These are phyloP conservation scores for Suillus luteus DNA, from an alignment of 768 basidiomycete species.

Conservation along the genomic window DNA sequence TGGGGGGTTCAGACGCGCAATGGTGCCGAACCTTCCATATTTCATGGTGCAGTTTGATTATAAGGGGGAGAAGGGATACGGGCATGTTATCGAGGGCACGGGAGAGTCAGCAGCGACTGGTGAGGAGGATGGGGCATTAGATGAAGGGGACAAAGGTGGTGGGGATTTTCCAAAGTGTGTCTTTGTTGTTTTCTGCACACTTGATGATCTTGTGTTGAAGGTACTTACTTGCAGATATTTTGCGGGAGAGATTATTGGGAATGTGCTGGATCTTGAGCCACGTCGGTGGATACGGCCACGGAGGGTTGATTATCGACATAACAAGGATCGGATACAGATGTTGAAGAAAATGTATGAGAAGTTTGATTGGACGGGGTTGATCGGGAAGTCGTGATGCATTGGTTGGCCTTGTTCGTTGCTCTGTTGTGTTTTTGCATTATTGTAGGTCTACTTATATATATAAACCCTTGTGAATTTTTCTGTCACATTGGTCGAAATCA, in stretches of 20 bases:
- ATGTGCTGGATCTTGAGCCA: conserved; percentile 84
- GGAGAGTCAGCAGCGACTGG: conserved; percentile 62
- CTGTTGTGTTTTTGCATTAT: not conserved
- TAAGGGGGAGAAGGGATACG: conserved; percentile 97
- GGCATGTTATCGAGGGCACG: conserved; percentile 95
- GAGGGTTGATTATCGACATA: conserved; percentile 66
- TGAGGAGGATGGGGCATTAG: conserved; percentile 63
- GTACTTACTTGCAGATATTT: conserved; percentile 69
- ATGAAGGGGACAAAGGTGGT: conserved; percentile 88
- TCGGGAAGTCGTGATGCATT: conserved; percentile 39
- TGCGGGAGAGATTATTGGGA: conserved; percentile 93
- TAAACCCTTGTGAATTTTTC: not conserved
- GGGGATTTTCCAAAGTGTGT: conserved; percentile 87
- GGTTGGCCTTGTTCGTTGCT: not conserved
- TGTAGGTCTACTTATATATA: not conserved
- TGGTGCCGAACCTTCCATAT: conserved; percentile 97
- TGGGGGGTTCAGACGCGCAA: conserved; percentile 90
- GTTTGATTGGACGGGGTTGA: conserved; percentile 82
- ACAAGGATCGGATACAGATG: conserved; percentile 65
- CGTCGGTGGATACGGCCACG: conserved; percentile 83
- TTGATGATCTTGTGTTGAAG: not conserved
- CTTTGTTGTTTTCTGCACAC: not conserved
- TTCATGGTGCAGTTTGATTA: conserved; percentile 99
- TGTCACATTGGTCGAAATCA: not conserved
- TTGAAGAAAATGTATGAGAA: conserved; percentile 78